phyloP scores from a whole-genome alignment of 345 rosid species.

The Linum trigynum region DNA sequence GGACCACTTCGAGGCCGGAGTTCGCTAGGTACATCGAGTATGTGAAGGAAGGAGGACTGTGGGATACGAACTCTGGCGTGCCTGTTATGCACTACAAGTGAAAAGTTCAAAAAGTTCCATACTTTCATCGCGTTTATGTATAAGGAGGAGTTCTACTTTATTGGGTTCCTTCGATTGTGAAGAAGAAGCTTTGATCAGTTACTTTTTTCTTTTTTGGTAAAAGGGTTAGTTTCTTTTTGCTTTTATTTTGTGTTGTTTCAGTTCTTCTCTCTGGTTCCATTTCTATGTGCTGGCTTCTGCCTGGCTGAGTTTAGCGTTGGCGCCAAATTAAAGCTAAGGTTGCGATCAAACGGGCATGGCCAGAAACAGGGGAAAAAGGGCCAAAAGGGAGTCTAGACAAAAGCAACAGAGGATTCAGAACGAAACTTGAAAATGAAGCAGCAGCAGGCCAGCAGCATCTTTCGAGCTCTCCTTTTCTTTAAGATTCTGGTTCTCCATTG shows the following conservation, averaged over 20 bases:
- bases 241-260: too few relatives aligned
- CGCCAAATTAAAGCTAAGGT: neutral
- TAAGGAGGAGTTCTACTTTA: too few relatives aligned
- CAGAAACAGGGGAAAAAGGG: neutral
- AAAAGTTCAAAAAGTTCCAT: neutral
- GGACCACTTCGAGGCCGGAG: conserved; percentile 7
- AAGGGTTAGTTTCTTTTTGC: too few relatives aligned
- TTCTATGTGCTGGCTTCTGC: neutral
- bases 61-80: neutral
- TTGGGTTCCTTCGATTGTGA: neutral
- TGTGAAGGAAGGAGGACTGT: conserved; percentile 7
- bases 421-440: neutral
- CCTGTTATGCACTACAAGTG: conserved; percentile 1
- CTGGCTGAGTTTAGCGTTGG: neutral
- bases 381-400: neutral
- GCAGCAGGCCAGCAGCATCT: too few relatives aligned
- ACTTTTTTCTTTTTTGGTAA: too few relatives aligned
- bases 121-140: too few relatives aligned
- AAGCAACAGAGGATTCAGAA: neutral
- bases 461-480: neutral
- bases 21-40: conserved; percentile 8
- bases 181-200: neutral
- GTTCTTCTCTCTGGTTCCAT: neutral
- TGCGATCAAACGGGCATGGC: too few relatives aligned
- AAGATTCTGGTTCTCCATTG: neutral